These are phyloP conservation scores for Fusarium camptoceras DNA, from an alignment of 2,329 filamentous ascomycete genomes.

Conservation along the genomic window DNA sequence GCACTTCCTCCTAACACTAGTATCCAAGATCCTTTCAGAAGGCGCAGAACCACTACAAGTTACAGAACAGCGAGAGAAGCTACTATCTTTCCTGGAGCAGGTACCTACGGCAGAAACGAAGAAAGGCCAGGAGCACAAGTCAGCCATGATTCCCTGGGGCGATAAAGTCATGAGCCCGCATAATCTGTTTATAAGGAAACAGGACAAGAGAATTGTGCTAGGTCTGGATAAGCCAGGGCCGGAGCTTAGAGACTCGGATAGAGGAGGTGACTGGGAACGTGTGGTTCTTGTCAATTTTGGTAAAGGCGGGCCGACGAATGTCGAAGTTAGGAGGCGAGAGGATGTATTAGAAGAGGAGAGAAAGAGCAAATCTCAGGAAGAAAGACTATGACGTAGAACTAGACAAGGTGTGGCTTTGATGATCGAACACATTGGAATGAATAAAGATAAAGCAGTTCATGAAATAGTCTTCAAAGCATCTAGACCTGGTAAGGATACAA, in stretches of 20 bases:
- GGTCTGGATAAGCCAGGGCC: constrained; percentile 68
- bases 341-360: constrained; percentile 63
- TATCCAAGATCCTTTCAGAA: constrained; percentile 63
- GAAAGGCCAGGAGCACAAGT: constrained; percentile 54
- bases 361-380: constrained; percentile 42
- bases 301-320: constrained; percentile 62
- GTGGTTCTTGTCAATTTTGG: constrained; percentile 68
- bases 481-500: neutral
- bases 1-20: constrained; percentile 75
- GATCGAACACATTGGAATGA: neutral
- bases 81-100: constrained; percentile 65
- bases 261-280: constrained; percentile 68
- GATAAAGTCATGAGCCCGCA: constrained; percentile 72
- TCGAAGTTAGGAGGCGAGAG: constrained; percentile 64
- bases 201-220: constrained; percentile 63
- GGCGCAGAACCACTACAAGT: constrained; percentile 51
- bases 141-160: constrained; percentile 64
- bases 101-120: constrained; percentile 57
- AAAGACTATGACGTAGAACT: constrained; percentile 43
- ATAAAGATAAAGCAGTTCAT: neutral
- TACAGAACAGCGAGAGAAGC: constrained; percentile 61
- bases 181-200: constrained; percentile 57
- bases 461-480: neutral
- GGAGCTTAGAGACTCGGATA: constrained; percentile 61
- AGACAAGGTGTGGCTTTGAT: neutral